Base-by-base conservation (phyloP, 176 grass and related monocot species). In the Oryza punctata region DNA sequence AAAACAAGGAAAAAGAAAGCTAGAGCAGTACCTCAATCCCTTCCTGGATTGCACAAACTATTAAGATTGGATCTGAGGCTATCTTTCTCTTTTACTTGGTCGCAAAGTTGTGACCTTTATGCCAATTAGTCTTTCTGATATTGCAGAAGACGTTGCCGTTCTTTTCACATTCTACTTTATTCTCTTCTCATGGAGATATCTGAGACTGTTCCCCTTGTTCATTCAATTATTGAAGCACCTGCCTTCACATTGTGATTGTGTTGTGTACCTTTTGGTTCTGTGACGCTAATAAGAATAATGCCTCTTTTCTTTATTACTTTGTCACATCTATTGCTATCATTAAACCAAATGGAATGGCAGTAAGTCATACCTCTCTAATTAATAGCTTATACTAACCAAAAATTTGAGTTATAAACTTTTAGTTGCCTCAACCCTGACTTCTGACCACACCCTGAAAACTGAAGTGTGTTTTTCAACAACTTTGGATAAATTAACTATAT, bases 111-210 rank as follows among this genome's bases (percentile, higher is more conserved):
- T 67, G 76, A 52, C 28, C 76, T 63, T 49, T 66, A 50, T 86
- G 41, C 57, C 40, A 72, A 0, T 46, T 66, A 18, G 33, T 78
- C 24, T 44, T 60, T 85, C 25, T 44, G 35, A 13, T 32, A 10
- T 46, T 70, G 65, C 19, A 26, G 25, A 19, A 73, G 23, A 0
- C 29, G 67, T 32, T 9, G 1, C 52, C 75, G 18, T 4, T 64
- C 67, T 35, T 72, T 72, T 45, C 69, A 13, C 61, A 40, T 30
- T 43, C 63, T 35, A 70, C 70, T 80, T 84, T 84, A 49, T 80
- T 85, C 63, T 64, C 21, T 29, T 40, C 50, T 41, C 83, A 27
- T 35, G 9, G 54, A 71, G 54, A 77, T 85, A 60, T 18, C 46
- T 33, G 50, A 18, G 3, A 21, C 73, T 59, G 6, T 41, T 59